A percentile compares a stretch with the other conserved stretches of the same genome.
Evolutionary conservation across 2,329 filamentous ascomycete genomes (phyloP).

Genomic region (Amphichorda felina): DNA sequence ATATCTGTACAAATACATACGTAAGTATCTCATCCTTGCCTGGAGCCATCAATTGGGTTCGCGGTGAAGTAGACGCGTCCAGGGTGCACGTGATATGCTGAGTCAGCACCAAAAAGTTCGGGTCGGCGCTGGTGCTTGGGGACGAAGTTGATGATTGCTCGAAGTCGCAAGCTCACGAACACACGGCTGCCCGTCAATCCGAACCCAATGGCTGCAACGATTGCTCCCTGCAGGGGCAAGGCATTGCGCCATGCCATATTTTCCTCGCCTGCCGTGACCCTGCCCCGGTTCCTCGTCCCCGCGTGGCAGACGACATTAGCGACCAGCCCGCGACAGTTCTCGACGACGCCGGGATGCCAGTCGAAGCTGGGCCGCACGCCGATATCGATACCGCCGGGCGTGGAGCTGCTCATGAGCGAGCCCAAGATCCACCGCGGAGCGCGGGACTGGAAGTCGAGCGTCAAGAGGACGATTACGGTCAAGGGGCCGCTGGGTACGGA

Average conservation of each 20-base stretch:
- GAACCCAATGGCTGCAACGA: constrained; percentile 37
- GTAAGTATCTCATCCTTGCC: too few species aligned
- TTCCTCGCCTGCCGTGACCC: constrained; percentile 33
- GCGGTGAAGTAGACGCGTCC: constrained; percentile 2
- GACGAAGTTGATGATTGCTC: background rate
- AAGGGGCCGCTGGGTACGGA: background rate
- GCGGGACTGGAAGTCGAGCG: constrained; percentile 48
- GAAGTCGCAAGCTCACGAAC: background rate
- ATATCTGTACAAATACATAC: too few species aligned
- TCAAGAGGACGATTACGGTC: constrained; percentile 21
- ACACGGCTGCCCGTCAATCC: background rate
- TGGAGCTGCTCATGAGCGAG: constrained; percentile 62
- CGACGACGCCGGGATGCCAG: constrained; percentile 49
- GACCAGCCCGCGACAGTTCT: constrained; percentile 40
- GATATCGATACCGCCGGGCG: constrained; percentile 71
- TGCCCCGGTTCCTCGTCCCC: constrained; percentile 63
- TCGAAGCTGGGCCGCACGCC: constrained; percentile 83
- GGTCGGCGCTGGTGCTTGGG: too few species aligned
- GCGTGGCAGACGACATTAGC: constrained; percentile 40
- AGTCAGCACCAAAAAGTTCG: constrained; percentile 22
- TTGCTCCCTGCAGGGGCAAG: constrained; percentile 50
- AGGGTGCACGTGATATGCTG: constrained; percentile 16
- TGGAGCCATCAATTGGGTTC: too few species aligned
- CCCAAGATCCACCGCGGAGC: constrained; percentile 39
- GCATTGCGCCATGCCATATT: constrained; percentile 44